These are phyloP conservation scores for Knoxia roxburghii DNA, from an alignment of 257 asterid genomes.

Conservation along the genomic window DNA sequence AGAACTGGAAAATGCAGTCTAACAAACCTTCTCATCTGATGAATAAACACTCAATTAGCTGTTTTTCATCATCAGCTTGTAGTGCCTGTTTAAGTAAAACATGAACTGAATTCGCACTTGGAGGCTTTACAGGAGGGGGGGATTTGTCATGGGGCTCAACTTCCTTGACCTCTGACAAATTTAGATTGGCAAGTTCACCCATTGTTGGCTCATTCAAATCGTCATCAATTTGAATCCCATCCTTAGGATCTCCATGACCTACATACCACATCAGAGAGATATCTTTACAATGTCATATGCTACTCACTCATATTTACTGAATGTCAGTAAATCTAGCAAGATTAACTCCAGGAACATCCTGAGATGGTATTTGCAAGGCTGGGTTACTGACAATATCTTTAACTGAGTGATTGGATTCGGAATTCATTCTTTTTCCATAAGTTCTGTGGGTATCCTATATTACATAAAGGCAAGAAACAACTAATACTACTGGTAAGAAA, in stretches of 20 bases:
- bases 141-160: too few relatives aligned
- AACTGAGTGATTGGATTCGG: neutral
- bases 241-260: constrained; percentile 48
- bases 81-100: constrained; percentile 85
- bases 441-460: neutral
- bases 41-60: constrained; percentile 68
- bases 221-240: constrained; percentile 33
- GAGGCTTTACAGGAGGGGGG: constrained; percentile 56
- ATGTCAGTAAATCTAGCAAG: neutral
- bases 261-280: constrained; percentile 10
- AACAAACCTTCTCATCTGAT: constrained; percentile 79
- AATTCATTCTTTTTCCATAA: neutral
- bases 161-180: constrained; percentile 36
- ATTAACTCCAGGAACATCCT: neutral
- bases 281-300: neutral
- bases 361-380: neutral
- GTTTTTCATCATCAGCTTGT: constrained; percentile 78
- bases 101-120: constrained; percentile 86
- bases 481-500: neutral
- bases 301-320: neutral
- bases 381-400: neutral
- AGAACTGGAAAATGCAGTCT: neutral
- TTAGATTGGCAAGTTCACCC: constrained; percentile 79
- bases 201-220: constrained; percentile 80
- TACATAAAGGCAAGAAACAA: neutral